A percentile compares a stretch with the other conserved stretches of the same genome.
phyloP scores from a whole-genome alignment of 805 yeast species.

The Yarrowia deformans region DNA sequence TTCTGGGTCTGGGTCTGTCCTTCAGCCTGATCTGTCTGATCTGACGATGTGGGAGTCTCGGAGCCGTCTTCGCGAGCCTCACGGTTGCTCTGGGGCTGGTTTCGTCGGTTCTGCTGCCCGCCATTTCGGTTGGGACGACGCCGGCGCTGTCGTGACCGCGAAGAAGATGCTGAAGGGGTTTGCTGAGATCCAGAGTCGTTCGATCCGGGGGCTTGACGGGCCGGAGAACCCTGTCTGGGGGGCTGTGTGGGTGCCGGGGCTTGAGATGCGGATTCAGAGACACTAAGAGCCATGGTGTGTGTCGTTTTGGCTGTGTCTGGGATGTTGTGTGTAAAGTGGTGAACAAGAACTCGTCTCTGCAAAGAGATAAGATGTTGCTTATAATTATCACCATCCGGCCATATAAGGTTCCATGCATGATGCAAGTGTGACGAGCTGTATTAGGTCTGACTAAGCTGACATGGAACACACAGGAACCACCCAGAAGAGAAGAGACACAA shows the following conservation, averaged over 20 bases:
- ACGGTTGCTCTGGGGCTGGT: background rate
- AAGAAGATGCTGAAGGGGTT: constrained; percentile 12
- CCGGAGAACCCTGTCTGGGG: background rate
- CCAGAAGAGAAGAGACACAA: no score
- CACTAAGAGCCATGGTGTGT: constrained; percentile 7
- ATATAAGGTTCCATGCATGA: background rate
- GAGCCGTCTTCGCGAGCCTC: background rate
- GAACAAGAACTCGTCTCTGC: no score
- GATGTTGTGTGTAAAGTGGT: no score
- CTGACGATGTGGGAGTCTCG: background rate
- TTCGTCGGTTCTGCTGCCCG: constrained; percentile 9
- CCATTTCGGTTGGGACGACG: constrained; percentile 30
- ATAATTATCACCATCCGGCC: background rate
- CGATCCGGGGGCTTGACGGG: background rate
- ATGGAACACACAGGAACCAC: no score
- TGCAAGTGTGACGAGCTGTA: constrained; percentile 23
- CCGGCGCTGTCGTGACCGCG: constrained; percentile 8
- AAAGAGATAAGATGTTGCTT: constrained; percentile 1
- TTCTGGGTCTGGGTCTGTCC: background rate
- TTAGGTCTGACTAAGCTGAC: background rate
- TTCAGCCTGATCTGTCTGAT: background rate
- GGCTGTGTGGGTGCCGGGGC: background rate
- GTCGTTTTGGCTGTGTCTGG: background rate
- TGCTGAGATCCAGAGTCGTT: background rate
- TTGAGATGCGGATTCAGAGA: background rate